Evolutionary conservation across 768 basidiomycete species (phyloP), one percentile per base, ranked within the genome.

Genomic region (Boletus vermiculosoides): DNA sequence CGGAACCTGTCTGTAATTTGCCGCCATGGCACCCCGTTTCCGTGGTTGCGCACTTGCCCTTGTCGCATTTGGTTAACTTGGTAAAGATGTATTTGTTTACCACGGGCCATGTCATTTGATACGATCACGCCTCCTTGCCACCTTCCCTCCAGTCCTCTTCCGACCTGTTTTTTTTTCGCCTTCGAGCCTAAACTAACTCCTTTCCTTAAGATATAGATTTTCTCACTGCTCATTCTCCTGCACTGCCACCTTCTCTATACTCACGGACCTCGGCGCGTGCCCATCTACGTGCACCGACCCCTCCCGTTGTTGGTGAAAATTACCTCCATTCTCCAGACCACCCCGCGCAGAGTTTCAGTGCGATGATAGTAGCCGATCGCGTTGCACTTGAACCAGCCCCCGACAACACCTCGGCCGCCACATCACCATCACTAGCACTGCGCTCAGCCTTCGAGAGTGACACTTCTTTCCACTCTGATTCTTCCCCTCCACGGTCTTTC

Each of bases 281-380:
- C 52, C 75, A 73, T 63, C 71, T 76, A 69, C 77, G 75, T 70
- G 73, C 75, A 34, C 73, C 75, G 18, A 74, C 77, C 10, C 74
- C 76, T 34, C 69, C 72, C 36, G 65, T 66, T 50, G 62, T 58
- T 34, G 57, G 56, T 33, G 64, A 64, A 57, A 67, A 66, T 59
- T 59, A 66, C 45, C 55, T 57, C 51, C 66, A 65, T 68, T 66
- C 72, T 5, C 66, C 65, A 44, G 54, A 62, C 37, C 64, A 58
- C 42, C 18, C 33, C 39, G 39, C 59, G 18, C 63, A 63, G 9
- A 54, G 55, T 55, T 57, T 66, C 55, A 52, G 30, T 23, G 20
- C 51, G 12, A 71, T 71, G 70, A 47, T 56, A 50, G 50, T 56
- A n/a, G 44, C 62, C 23, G 63, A 67, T 37, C 55, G 37, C 20